Percentiles rank a stretch among this genome's conserved stretches.
Conservation (phyloP, 225 moss, liverwort and hornwort species). For the Marchantia polymorpha region DNA sequence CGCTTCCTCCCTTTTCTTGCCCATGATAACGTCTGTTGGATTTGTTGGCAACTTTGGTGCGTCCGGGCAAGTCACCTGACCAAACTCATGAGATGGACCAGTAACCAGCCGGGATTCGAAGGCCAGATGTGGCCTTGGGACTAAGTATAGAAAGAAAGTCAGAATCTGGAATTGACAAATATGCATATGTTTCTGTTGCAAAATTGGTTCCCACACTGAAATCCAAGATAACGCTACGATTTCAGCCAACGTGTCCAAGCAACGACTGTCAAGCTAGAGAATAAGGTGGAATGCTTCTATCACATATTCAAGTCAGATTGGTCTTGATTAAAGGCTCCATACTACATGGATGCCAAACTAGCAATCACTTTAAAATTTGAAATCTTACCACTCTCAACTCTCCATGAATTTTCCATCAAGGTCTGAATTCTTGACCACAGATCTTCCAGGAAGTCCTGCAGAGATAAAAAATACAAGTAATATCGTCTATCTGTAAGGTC, state of each 20-base stretch:
- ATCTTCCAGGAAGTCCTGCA: slow-evolving; percentile 68
- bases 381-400: slow-evolving; percentile 62
- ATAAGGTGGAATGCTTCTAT: too few relatives aligned
- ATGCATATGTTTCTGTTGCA: too few relatives aligned
- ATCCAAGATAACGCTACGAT: too few relatives aligned
- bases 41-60: slow-evolving; percentile 61
- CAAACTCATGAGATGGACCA: slow-evolving; percentile 68
- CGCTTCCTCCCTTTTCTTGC: slow-evolving; percentile 74
- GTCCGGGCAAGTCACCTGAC: slow-evolving; percentile 59
- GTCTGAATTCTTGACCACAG: slow-evolving; percentile 79
- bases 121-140: slow-evolving; percentile 83
- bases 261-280: too few relatives aligned
- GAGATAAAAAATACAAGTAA: neutral
- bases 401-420: slow-evolving; percentile 80
- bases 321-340: too few relatives aligned
- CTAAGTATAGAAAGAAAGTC: slow-evolving; percentile 25
- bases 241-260: too few relatives aligned
- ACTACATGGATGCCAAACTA: too few relatives aligned
- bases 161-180: neutral
- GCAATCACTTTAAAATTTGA: too few relatives aligned
- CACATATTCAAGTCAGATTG: too few relatives aligned
- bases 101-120: slow-evolving; percentile 86
- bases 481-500: neutral
- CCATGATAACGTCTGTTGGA: slow-evolving; percentile 56
- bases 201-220: too few relatives aligned